phyloP scores from a whole-genome alignment of 805 yeast species.

The Lipomyces spencermartinsiae region DNA sequence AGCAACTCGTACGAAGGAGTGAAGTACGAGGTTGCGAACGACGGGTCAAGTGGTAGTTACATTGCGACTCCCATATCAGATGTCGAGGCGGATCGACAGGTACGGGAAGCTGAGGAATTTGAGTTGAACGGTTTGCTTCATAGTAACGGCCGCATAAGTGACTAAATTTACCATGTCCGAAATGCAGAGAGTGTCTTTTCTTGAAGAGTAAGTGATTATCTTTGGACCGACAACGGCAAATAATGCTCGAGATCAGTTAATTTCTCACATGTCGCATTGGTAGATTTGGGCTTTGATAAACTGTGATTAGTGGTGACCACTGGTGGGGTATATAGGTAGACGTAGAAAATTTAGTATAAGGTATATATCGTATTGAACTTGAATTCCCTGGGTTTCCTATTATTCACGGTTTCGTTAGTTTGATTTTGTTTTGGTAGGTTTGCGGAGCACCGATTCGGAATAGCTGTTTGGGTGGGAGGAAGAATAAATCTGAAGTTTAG shows the following conservation, averaged over 20 bases:
- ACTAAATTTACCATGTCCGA: neutral
- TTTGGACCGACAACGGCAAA: neutral
- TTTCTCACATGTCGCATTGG: neutral
- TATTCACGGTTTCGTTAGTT: neutral
- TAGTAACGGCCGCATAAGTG: neutral
- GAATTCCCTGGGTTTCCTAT: neutral
- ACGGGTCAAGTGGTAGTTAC: conserved; percentile 24
- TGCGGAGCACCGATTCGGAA: too few species aligned
- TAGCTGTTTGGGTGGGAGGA: neutral
- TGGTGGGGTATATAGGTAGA: neutral
- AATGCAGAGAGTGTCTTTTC: neutral
- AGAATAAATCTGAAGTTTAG: neutral
- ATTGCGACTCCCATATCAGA: conserved; percentile 13
- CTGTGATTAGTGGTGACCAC: neutral
- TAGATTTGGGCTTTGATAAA: neutral
- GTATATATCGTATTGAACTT: neutral
- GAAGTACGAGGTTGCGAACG: conserved; percentile 36
- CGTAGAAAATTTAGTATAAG: neutral
- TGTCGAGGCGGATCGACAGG: conserved; percentile 27
- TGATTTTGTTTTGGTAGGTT: neutral
- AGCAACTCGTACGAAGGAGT: conserved; percentile 12
- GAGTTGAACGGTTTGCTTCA: conserved; percentile 13
- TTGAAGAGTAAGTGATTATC: neutral
- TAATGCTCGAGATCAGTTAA: neutral
- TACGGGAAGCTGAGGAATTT: conserved; percentile 28